Base-by-base conservation (phyloP, 2,329 filamentous ascomycete genomes). In the Penicillium brevicompactum region DNA sequence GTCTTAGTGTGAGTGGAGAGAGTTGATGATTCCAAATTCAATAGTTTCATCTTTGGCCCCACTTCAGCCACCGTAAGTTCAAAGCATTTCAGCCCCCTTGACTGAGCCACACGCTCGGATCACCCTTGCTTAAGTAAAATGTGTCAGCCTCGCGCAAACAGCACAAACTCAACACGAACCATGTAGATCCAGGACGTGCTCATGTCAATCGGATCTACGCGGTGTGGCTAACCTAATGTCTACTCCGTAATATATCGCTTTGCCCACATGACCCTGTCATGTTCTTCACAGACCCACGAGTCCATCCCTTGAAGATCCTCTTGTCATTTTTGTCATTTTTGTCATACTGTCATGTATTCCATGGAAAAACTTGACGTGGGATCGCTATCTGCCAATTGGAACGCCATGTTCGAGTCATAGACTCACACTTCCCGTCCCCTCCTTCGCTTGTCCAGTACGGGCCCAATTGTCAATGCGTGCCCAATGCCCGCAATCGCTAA, bases 91-190 rank as follows among this genome's bases (percentile, higher is more conserved):
- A 48, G 50, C 51, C 51, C 44, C 21, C 14, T 27, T 10, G 1
- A 45, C 59, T 63, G 55, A 64, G 59, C 62, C 62, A 64, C 62
- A 61, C 38, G 46, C 56, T 58, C 43, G 53, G 59, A 58, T 58
- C 46, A n/a, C n/a, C 11, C 30, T 27, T 34, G 2, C 48, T 31
- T 50, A 27, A 5, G 24, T 6, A 27, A 27, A 27, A 27, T 27
- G 24, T 8, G 18, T 27, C 24, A 27, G 8, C 5, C 1, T 8
- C 4, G 5, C 5, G 8, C 24, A 27, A 27, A 27, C 24, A 27
- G 24, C 24, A 8, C 24, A 27, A 27, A 27, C 24, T 8, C 8
- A 5, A 6, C 24, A 27, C 24, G 24, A 27, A 27, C 24, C 8
- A 27, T 27, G 24, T 27, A 5, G 24, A 27, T 27, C 24, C 24